Conservation (phyloP, 164 flowering plant species). For the Vitis riparia region DNA sequence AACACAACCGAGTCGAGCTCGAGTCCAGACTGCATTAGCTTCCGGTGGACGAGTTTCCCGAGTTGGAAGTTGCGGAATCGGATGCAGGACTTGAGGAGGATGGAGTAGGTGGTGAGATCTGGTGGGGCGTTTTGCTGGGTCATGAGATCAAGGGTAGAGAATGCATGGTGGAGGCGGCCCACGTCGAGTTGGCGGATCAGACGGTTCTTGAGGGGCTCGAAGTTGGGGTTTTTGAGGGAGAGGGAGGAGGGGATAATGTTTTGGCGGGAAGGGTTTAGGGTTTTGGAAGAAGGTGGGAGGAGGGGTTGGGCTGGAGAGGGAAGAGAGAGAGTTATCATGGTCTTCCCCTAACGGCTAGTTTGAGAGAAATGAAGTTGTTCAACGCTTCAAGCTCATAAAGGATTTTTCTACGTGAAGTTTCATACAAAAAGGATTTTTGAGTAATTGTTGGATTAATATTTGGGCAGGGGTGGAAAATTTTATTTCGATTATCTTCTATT, state of each 20-base stretch:
- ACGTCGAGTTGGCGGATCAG: slow-evolving; percentile 42
- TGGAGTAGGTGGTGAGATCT: slow-evolving; percentile 56
- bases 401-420: too few relatives aligned
- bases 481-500: too few relatives aligned
- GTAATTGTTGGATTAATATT: too few relatives aligned
- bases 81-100: slow-evolving; percentile 77
- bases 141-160: slow-evolving; percentile 59
- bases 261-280: slow-evolving; percentile 18
- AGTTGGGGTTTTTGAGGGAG: slow-evolving; percentile 23
- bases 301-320: too few relatives aligned
- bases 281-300: slow-evolving; percentile 15
- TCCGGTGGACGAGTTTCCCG: slow-evolving; percentile 58
- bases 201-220: slow-evolving; percentile 38
- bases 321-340: too few relatives aligned
- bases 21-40: slow-evolving; percentile 39
- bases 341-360: too few relatives aligned
- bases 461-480: too few relatives aligned
- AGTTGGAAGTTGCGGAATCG: slow-evolving; percentile 47
- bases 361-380: too few relatives aligned
- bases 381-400: too few relatives aligned
- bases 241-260: slow-evolving; percentile 11
- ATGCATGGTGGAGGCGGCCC: slow-evolving; percentile 49
- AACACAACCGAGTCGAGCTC: slow-evolving; percentile 43
- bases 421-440: too few relatives aligned
- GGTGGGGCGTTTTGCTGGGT: slow-evolving; percentile 36